Percentiles rank a stretch among this genome's conserved stretches.
Conservation (phyloP, 352 stramenopile species). For the Globisporangium solare region DNA sequence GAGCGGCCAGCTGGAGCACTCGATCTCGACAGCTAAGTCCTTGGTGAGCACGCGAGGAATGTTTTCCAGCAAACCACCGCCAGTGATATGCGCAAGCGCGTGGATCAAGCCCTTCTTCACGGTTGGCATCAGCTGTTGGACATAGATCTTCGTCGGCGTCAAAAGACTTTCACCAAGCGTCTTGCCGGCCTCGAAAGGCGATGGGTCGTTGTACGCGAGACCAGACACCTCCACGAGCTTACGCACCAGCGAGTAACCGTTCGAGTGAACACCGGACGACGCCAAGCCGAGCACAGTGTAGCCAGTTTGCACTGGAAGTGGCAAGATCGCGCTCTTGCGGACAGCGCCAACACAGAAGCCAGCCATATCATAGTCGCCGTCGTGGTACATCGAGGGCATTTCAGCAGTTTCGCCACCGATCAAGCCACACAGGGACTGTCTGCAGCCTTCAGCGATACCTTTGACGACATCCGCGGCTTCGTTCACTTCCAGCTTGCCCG, state of each 20-base stretch:
- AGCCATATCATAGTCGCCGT: slow-evolving; percentile 98
- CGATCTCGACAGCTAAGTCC: slow-evolving; percentile 91
- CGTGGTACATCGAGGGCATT: slow-evolving; percentile 99
- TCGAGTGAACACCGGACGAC: slow-evolving; percentile 97
- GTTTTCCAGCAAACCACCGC: slow-evolving; percentile 97
- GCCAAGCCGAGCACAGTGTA: slow-evolving; percentile 94
- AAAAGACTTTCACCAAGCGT: slow-evolving; percentile 94
- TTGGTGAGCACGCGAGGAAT: slow-evolving; percentile 94
- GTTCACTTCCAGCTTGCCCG: slow-evolving; percentile 93
- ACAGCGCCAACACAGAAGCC: slow-evolving; percentile 98
- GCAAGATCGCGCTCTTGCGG: slow-evolving; percentile 74
- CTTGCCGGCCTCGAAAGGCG: slow-evolving; percentile 70
- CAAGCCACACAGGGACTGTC: slow-evolving; percentile 93
- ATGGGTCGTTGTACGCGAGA: slow-evolving; percentile 73
- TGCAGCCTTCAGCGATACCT: slow-evolving; percentile 97
- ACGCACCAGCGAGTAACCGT: slow-evolving; percentile 98
- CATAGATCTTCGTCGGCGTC: slow-evolving; percentile 98
- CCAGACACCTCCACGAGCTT: slow-evolving; percentile 93
- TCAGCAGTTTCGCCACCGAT: slow-evolving; percentile 97
- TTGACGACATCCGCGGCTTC: slow-evolving; percentile 94
- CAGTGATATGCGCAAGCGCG: slow-evolving; percentile 98
- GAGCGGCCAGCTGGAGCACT: slow-evolving; percentile 87
- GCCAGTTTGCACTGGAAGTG: slow-evolving; percentile 83
- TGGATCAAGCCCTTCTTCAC: slow-evolving; percentile 82
- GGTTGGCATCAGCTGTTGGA: slow-evolving; percentile 85